Base-by-base conservation (phyloP, 352 stramenopile species). In the Phytophthora pistaciae region DNA sequence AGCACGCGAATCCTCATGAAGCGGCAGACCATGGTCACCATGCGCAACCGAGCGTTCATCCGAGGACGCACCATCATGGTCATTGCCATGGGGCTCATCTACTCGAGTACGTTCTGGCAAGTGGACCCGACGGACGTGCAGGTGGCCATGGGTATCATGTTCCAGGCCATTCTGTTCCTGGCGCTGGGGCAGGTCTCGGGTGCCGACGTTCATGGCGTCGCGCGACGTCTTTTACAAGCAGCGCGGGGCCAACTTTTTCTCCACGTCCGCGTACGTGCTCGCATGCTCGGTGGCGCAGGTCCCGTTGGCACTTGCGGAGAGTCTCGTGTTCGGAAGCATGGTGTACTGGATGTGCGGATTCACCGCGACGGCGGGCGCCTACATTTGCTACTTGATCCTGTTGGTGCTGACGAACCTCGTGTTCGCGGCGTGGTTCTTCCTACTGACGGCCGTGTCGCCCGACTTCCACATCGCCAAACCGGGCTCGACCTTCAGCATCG, bases 251-350 rank as follows among this genome's bases (percentile, higher is more conserved):
- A 79, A 94, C 29, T 79, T 74, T 55, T 75, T 96, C 38, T 82
- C 84, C 27, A 85, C 82, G 11, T 78, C 76, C 10, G 72, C 82
- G 9, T 96, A 93, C 61, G 80, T 95, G 25, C 60, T 96, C n/a
- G 84, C 76, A 0, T 75, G 58, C 23, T 81, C 68, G 0, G 38
- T 83, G 25, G 63, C 72, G 21, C 72, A 84, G 29, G 18, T 89
- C 23, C 70, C 82, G 44, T 67, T 87, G 59, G 57, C 66, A 65
- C 18, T 81, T 7, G 71, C 84, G 25, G 87, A 95, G 68, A 84
- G 79, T 9, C 56, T 92, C 20, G 55, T 92, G 10, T 96, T 96
- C 77, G 75, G 77, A 18, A 62, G 66, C 0, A 57, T 87, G 52
- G 64, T 89, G 13, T 89, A 89, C 61, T 89, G 75, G 68, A 84